Conservation (phyloP, 345 rosid genomes). For the Sisymbrium altissimum region DNA sequence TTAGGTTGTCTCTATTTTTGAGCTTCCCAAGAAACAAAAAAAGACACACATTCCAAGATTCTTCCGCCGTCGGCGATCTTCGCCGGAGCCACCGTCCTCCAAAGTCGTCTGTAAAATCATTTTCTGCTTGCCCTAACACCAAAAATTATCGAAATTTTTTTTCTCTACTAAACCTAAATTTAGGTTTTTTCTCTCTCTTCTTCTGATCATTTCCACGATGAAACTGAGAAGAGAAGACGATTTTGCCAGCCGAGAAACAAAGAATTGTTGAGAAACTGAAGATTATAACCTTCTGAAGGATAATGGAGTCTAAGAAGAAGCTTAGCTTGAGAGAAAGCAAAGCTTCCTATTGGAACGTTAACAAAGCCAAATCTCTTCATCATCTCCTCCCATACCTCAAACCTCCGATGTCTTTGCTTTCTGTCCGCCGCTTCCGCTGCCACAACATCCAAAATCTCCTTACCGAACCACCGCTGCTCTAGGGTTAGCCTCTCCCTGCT, state of each 20-base stretch:
- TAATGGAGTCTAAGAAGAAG: constrained; percentile 87
- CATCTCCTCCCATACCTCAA: constrained; percentile 72
- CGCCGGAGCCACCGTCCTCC: constrained; percentile 30
- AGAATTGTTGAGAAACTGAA: constrained; percentile 57
- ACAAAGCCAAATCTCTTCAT: constrained; percentile 61
- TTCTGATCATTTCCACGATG: constrained; percentile 65
- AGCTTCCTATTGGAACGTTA: constrained; percentile 73
- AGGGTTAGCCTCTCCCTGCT: constrained; percentile 76
- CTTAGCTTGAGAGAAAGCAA: constrained; percentile 88
- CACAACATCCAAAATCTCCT: constrained; percentile 72
- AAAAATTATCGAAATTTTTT: neutral
- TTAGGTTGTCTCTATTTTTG: constrained; percentile 37
- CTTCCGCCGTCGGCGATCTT: constrained; percentile 15
- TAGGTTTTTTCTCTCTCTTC: neutral
- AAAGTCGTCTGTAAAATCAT: constrained; percentile 1
- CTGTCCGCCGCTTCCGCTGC: constrained; percentile 59
- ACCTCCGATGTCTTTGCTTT: constrained; percentile 58
- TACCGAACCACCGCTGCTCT: constrained; percentile 86
- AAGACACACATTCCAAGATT: constrained; percentile 30
- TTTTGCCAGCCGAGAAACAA: constrained; percentile 83
- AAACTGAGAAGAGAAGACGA: constrained; percentile 83
- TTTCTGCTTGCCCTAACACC: constrained; percentile 21
- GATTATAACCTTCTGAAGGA: constrained; percentile 91
- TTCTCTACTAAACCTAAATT: neutral
- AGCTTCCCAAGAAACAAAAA: constrained; percentile 33